phyloP scores from a whole-genome alignment of 805 yeast genomes.

The Metschnikowia santaceciliae region DNA sequence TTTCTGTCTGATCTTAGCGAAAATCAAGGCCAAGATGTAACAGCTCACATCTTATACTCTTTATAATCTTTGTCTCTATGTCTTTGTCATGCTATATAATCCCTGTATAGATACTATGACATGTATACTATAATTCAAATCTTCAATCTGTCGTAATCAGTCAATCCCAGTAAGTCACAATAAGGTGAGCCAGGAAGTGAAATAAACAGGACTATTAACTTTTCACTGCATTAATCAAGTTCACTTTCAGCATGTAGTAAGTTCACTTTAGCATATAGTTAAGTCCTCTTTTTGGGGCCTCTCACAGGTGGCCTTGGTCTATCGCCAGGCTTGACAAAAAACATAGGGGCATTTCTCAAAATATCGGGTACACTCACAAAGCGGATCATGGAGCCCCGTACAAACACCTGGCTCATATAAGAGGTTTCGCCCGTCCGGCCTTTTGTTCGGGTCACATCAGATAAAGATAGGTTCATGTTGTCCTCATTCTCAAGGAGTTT shows the following conservation, averaged over 20 bases:
- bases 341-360: slow-evolving; percentile 84
- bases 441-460: slow-evolving; percentile 76
- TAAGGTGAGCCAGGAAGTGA: too few relatives aligned
- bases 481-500: slow-evolving; percentile 84
- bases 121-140: too few relatives aligned
- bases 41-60: too few relatives aligned
- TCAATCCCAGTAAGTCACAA: too few relatives aligned
- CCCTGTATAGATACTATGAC: too few relatives aligned
- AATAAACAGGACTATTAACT: too few relatives aligned
- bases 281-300: slow-evolving; percentile 37
- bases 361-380: slow-evolving; percentile 87
- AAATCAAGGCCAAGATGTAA: too few relatives aligned
- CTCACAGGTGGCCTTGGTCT: slow-evolving; percentile 72
- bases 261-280: background rate
- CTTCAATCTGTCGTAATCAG: too few relatives aligned
- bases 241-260: background rate
- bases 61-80: too few relatives aligned
- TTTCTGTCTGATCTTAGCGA: too few relatives aligned
- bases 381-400: slow-evolving; percentile 87
- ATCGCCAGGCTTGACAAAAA: slow-evolving; percentile 52
- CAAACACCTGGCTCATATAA: slow-evolving; percentile 78
- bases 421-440: slow-evolving; percentile 62
- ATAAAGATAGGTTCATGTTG: slow-evolving; percentile 86
- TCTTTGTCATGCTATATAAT: too few relatives aligned
- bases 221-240: too few relatives aligned